Percentiles rank a stretch among this genome's conserved stretches.
phyloP scores from a whole-genome alignment of 73 alveolate genomes.

The Loxodes magnus region DNA sequence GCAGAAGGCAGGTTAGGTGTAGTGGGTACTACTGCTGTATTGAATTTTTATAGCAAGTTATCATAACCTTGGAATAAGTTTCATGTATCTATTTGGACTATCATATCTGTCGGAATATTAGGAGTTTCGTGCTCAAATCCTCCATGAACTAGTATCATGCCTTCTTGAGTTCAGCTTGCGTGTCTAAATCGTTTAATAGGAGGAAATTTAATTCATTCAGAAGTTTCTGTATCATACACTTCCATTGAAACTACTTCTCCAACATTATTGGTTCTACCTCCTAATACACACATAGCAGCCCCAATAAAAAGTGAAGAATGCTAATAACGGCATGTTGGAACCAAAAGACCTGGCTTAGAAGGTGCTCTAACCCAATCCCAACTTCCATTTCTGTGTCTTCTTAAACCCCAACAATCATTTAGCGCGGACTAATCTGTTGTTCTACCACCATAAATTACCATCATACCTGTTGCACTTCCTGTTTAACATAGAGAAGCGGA shows the following conservation, averaged over 20 bases:
- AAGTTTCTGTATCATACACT: constrained; percentile 86
- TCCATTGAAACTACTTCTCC: constrained; percentile 82
- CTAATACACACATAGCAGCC: constrained; percentile 75
- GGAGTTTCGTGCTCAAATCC: constrained; percentile 91
- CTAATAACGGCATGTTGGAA: constrained; percentile 66
- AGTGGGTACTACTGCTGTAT: constrained; percentile 13
- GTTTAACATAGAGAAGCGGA: constrained; percentile 75
- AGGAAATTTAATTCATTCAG: constrained; percentile 81
- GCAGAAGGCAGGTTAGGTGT: constrained; percentile 21
- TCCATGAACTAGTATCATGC: constrained; percentile 76
- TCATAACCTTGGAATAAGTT: constrained; percentile 64
- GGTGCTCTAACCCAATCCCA: constrained; percentile 98
- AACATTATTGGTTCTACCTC: constrained; percentile 87
- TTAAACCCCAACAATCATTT: constrained; percentile 92
- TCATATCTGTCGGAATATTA: constrained; percentile 78
- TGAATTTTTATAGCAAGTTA: constrained; percentile 27
- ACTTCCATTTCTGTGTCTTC: constrained; percentile 92
- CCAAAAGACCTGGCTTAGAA: constrained; percentile 54
- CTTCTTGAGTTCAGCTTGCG: constrained; percentile 79
- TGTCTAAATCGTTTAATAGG: constrained; percentile 83
- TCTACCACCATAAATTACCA: constrained; percentile 91
- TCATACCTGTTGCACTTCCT: constrained; percentile 93
- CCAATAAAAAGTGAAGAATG: constrained; percentile 78
- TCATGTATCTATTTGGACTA: constrained; percentile 58
- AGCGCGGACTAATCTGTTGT: constrained; percentile 73